These are phyloP conservation scores for Rhinocladiella similis DNA, from an alignment of 2,329 filamentous ascomycete species.

Conservation along the genomic window DNA sequence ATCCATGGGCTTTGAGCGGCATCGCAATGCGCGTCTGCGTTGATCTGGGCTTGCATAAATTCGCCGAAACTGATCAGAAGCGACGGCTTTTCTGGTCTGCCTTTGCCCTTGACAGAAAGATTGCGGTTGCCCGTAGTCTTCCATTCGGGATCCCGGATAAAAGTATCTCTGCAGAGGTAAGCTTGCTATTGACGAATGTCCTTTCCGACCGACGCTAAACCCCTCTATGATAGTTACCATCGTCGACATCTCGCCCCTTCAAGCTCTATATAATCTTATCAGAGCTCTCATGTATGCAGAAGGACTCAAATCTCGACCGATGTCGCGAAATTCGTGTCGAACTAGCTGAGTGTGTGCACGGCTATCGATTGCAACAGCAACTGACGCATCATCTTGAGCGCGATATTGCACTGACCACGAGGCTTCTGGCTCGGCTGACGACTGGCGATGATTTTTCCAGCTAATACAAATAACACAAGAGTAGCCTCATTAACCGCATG, in stretches of 20 bases:
- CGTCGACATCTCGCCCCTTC: background rate
- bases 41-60: background rate
- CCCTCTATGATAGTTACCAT: background rate
- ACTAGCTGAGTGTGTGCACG: background rate
- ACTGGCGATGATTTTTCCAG: background rate
- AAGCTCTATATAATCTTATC: background rate
- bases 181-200: background rate
- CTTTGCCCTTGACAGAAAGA: background rate
- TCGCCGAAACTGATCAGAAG: background rate
- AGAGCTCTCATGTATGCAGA: background rate
- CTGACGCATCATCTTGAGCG: background rate
- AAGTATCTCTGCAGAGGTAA: background rate
- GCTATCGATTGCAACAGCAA: background rate
- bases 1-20: background rate
- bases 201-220: background rate
- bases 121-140: background rate
- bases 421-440: background rate
- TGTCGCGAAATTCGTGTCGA: background rate
- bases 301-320: background rate
- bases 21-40: background rate
- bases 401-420: background rate
- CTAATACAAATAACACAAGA: no score
- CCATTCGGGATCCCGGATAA: background rate
- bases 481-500: no score
- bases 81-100: background rate